Base-by-base conservation (phyloP, 2,329 filamentous ascomycete species). In the Cordyceps fumosorosea region DNA sequence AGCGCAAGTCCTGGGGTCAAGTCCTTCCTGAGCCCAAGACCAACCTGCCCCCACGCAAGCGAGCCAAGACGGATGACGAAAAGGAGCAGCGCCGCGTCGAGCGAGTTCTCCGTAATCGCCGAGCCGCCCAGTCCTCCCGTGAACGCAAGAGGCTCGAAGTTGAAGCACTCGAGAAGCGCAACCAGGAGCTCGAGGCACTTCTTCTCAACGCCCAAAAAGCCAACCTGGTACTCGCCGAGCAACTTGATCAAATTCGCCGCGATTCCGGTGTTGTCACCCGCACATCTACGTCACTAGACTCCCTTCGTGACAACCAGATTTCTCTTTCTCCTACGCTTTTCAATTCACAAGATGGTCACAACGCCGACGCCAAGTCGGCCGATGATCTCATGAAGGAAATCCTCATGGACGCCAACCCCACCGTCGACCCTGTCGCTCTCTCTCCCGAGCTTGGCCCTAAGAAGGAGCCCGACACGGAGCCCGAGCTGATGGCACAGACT, bases 1-100 rank as follows among this genome's bases (percentile, higher is more conserved):
- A 97, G 85, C 84, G 95, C 71, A 99, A 98, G 80, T 98, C 95
- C 55, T 99, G 95, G 95, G 95, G 95, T 56, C 95, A 99, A 77
- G 91, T 96, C 74, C 86, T 98, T 47, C 95, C 95, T 20, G 91
- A 96, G 72, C 95, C 95, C 50, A 98, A 97, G 84, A 98, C 95
- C 37, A 96, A 93, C 72, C 86, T 98, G 8, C 93, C 93, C 64
- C 93, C 93, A 45, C 88, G 93, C 67, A 99, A 99, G 85, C 91
- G 95, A 65, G 95, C 95, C 69, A 99, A 98, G 84, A 99, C 95
- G 3, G 93, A 96, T 70, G 95, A 97, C 71, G 95, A 99, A 77
- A 99, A 99, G 79, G 95, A 98, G 78, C 95, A 99, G 77, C 89
- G 95, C 51, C 90, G 95, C 65, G 96, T 98, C 61, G 95, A 99